Evolutionary conservation across 345 rosid genomes (phyloP), one percentile per base, ranked within the genome.

Genomic region (Brassica carinata): DNA sequence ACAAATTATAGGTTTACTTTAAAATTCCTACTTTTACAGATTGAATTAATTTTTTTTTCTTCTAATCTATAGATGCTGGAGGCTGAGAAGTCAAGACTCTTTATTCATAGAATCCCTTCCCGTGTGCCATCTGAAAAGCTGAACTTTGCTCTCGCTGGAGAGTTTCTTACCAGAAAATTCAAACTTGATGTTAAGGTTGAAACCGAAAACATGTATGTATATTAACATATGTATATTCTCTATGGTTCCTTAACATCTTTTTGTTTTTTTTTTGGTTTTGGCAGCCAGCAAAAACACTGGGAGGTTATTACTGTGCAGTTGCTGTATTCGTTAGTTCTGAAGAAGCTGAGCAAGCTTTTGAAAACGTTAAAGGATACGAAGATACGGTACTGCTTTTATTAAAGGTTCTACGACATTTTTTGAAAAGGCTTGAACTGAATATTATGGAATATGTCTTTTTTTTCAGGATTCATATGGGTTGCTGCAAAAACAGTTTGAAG

Each of bases 381-480:
- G 86, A 79, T 31, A 88, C 81, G 97, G 94, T 90, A 83, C n/a
- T 23, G n/a, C 30, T 51, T 26, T 10, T 3, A n/a, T 7, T 9
- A 33, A 51, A 7, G 51, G 11, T 13, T 2, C 2, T 0, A 36
- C 19, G 33, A 33, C 8, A 13, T 19, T 55, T 7, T 53, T 55
- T 4, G 5, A 57, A 2, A 67, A 2, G 29, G 11, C 14, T 19
- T 66, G 72, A 55, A 19, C n/a, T 15, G 67, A 38, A 19, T 30
- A n/a, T 67, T 5, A 0, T 2, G 3, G 19, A 30, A 27, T 51
- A 17, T 53, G 10, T 8, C 6, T 14, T 29, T 13, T 15, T 19
- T 76, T 57, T 9, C 62, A 93, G 98, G 98, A 94, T 79, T 81
- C 85, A 13, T 77, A n/a, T 58, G 97, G 97, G 2, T 81, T 83